Evolutionary conservation across 352 stramenopile species (phyloP), one percentile per base, ranked within the genome.

Genomic region (Globisporangium paddicum): DNA sequence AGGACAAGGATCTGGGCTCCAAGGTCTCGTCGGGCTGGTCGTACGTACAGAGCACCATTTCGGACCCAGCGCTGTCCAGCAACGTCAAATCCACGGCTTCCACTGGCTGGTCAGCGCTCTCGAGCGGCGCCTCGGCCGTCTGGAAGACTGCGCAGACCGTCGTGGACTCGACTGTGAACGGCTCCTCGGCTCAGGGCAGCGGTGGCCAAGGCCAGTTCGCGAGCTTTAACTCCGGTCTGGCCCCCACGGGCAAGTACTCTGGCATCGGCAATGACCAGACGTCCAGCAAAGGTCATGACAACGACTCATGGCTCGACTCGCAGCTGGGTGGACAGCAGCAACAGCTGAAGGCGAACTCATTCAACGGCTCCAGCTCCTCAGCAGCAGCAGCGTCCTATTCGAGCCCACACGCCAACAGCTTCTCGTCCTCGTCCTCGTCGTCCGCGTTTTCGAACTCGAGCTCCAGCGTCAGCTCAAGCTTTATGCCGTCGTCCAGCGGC

Each of bases 51-150:
- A 88, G 68, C 58, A 86, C 78, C 26, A 82, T 92, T 23, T 72
- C 75, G 14, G 84, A 92, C 59, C 84, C 84, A 3, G 77, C 80
- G 35, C 63, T 93, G 18, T 78, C 74, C 32, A 61, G 79, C 18
- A 89, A 89, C 46, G 82, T 93, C 60, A 93, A 92, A 73, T 84
- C 79, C n/a, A 90, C 79, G 5, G 84, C 84, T 5, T 77, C 82
- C 8, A 83, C 78, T 11, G 75, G 84, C 30, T 93, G 84, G 84
- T 92, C 82, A 6, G 71, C 69, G 61, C 70, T 93, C 51, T 85
- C 84, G 19, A 87, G 62, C 38, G 77, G 78, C 23, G 81, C 84
- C 13, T 85, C 75, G 5, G 73, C 82, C 0, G 66, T 90, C 10
- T 74, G 84, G 63, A 79, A 87, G 62, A 86, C 72, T 16, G 78